Base-by-base conservation (phyloP, 2,329 filamentous ascomycete genomes). In the Aspergillus chevalieri region DNA sequence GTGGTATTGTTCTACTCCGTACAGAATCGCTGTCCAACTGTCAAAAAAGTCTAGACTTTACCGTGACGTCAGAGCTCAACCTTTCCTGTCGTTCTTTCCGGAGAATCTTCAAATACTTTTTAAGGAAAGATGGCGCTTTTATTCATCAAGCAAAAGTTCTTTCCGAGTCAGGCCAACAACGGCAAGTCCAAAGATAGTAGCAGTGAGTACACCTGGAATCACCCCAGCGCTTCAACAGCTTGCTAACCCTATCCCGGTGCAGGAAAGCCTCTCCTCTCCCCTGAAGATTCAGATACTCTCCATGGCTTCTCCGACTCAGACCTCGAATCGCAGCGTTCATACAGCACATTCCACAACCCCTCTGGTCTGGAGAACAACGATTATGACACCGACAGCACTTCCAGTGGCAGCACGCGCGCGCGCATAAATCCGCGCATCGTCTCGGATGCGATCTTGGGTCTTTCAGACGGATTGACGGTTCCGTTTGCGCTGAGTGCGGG, bases 401-500 rank as follows among this genome's bases (percentile, higher is more conserved):
- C 47, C 48, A 58, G 51, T 49, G 61, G 57, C 21, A 62, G 57
- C 21, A 47, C 60, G 2, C 64, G 69, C 14, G 58, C 61, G 12
- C 65, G 68, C 24, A 62, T 73, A 50, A 69, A 72, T 53, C 66
- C 71, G 6, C 68, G 74, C 17, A 70, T 75, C 43, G 66, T 78
- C 42, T 75, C 75, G 3, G 76, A 88, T 67, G 76, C 83, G 52
- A 89, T 87, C 53, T 82, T 90, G 52, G 87, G 87, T 33, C 82
- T 90, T 57, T 84, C 86, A 1, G 87, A 91, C 63, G 87, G 87
- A 3, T 74, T 91, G 53, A 91, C 87, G 0, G 87, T 91, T 0
- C 87, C 87, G 1, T 91, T 91, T 55, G 87, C 87, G 8, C 72
- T 91, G 47, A 89, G 85, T 0, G 86, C 87, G 0, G 87, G 87